Conservation (phyloP, 2,329 filamentous ascomycete species). For the Fusarium piperis region DNA sequence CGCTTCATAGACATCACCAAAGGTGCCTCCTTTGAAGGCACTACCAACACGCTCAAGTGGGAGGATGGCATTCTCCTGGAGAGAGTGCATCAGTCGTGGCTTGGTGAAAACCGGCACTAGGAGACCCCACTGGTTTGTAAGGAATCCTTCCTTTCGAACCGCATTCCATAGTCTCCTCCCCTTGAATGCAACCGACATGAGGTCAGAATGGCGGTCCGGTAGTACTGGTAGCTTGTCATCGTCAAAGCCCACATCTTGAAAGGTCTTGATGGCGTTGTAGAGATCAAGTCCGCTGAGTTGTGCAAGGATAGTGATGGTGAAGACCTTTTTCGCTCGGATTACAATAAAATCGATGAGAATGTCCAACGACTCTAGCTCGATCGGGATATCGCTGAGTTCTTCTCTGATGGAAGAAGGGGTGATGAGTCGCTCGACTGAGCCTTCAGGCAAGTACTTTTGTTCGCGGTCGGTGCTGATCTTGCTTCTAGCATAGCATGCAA, state of each 20-base stretch:
- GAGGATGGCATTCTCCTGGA: not conserved
- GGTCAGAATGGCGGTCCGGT: not conserved
- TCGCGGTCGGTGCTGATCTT: not conserved
- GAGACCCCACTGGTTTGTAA: slow-evolving; percentile 2
- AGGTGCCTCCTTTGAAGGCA: not conserved
- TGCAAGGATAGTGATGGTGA: not conserved
- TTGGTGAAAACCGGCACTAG: not conserved
- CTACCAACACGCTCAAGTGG: not conserved
- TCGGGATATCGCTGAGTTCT: not conserved
- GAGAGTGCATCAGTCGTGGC: not conserved
- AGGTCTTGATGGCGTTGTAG: not conserved
- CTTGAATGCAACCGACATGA: not conserved
- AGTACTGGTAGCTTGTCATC: not conserved
- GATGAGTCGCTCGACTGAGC: not conserved
- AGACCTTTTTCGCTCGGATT: not conserved
- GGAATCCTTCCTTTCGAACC: slow-evolving; percentile 20
- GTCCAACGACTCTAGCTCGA: not conserved
- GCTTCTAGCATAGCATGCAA: not conserved
- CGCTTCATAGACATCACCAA: slow-evolving; percentile 5
- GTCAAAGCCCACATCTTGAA: not conserved
- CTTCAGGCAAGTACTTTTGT: not conserved
- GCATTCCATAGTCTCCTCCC: not conserved
- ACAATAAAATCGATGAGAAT: not conserved
- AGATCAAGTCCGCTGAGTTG: not conserved
- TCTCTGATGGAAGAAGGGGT: not conserved